These are phyloP conservation scores for Termitomyces heimii DNA, from an alignment of 768 basidiomycete species.

Conservation along the genomic window DNA sequence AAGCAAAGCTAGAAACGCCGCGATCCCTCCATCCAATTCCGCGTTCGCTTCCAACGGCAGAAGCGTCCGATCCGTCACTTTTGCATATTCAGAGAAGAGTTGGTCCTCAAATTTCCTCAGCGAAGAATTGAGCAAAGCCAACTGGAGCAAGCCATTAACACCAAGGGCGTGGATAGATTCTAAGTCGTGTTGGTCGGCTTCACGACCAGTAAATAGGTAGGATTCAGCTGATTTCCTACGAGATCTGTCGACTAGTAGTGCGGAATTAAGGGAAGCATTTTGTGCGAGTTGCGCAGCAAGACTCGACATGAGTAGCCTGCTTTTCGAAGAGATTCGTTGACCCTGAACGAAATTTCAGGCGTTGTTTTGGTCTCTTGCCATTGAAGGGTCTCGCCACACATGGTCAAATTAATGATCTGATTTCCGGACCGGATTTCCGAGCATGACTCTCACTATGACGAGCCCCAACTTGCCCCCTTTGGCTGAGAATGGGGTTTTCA, in stretches of 20 bases:
- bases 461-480: constrained; percentile 30
- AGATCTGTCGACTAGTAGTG: constrained; percentile 60
- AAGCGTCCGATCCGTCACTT: constrained; percentile 72
- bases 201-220: constrained; percentile 81
- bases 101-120: constrained; percentile 59
- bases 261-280: constrained; percentile 72
- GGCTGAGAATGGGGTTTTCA: constrained; percentile 38
- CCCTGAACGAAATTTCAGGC: constrained; percentile 6
- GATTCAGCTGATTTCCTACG: constrained; percentile 65
- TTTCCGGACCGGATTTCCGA: not conserved
- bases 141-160: constrained; percentile 69
- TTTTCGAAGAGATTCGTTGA: not conserved
- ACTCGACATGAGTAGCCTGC: constrained; percentile 46
- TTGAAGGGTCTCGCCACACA: not conserved
- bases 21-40: constrained; percentile 57
- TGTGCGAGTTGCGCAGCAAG: constrained; percentile 80
- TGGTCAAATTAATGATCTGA: not conserved
- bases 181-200: constrained; percentile 83
- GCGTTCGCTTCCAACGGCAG: constrained; percentile 55
- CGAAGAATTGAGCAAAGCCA: constrained; percentile 53
- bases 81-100: constrained; percentile 78
- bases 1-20: constrained; percentile 59
- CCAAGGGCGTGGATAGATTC: constrained; percentile 81
- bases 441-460: not conserved
- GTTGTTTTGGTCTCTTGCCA: constrained; percentile 1